Evolutionary conservation across 352 stramenopile genomes (phyloP).

Genomic region (Globisporangium uncinulatum): DNA sequence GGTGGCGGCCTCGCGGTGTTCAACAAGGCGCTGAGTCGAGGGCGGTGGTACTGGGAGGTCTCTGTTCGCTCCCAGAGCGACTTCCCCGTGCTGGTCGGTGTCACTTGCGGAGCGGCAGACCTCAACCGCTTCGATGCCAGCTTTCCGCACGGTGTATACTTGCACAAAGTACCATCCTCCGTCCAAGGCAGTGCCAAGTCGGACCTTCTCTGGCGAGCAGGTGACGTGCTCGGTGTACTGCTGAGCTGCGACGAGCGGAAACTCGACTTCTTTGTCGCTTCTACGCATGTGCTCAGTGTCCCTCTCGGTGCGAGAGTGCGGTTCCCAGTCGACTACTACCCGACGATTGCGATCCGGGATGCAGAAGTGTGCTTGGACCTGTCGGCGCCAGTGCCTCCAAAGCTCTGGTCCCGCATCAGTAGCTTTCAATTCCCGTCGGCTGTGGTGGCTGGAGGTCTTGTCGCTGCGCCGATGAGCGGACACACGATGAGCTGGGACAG

Average conservation of each 20-base stretch:
- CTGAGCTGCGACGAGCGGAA: conserved; percentile 58
- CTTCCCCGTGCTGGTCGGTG: conserved; percentile 66
- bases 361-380: conserved; percentile 70
- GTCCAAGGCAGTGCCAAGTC: conserved; percentile 3
- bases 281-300: conserved; percentile 28
- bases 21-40: conserved; percentile 47
- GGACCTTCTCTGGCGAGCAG: conserved; percentile 27
- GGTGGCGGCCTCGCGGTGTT: conserved; percentile 59
- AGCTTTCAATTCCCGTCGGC: conserved; percentile 51
- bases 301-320: conserved; percentile 18
- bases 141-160: conserved; percentile 21
- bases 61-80: conserved; percentile 41
- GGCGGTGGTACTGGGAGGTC: conserved; percentile 82
- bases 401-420: conserved; percentile 45
- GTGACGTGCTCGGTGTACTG: conserved; percentile 43
- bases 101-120: conserved; percentile 46
- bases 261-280: conserved; percentile 53
- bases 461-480: conserved; percentile 53
- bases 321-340: conserved; percentile 31
- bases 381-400: conserved; percentile 39
- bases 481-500: conserved; percentile 55
- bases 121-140: conserved; percentile 35
- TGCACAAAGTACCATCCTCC: conserved; percentile 27
- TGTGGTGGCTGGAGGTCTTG: conserved; percentile 60
- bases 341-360: conserved; percentile 48